These are phyloP conservation scores for Fusarium cyanostomum DNA, from an alignment of 2,329 filamentous ascomycete genomes.

Conservation along the genomic window DNA sequence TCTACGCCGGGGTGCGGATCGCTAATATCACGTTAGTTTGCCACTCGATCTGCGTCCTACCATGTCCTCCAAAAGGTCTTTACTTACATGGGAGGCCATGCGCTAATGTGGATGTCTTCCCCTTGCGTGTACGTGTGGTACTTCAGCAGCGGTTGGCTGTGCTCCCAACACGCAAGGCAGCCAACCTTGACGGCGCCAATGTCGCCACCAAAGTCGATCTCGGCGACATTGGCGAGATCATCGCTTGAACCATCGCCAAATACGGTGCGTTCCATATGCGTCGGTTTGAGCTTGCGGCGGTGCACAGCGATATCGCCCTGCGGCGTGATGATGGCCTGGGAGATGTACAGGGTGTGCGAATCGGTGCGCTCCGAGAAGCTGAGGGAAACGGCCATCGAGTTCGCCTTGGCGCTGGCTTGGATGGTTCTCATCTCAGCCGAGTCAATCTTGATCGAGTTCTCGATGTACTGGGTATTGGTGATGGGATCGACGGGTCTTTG, in stretches of 20 bases:
- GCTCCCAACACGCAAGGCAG: slow-evolving; percentile 54
- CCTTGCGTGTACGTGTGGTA: slow-evolving; percentile 7
- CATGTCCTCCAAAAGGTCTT: too few relatives aligned
- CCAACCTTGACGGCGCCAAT: slow-evolving; percentile 44
- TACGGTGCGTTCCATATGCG: slow-evolving; percentile 60
- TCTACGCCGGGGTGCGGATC: too few relatives aligned
- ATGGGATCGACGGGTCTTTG: too few relatives aligned
- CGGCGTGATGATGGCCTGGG: slow-evolving; percentile 55
- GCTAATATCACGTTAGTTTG: too few relatives aligned
- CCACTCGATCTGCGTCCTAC: too few relatives aligned
- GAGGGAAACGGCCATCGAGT: slow-evolving; percentile 52
- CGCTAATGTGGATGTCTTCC: neutral
- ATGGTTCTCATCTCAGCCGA: too few relatives aligned
- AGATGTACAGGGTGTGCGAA: slow-evolving; percentile 52
- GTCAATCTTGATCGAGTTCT: neutral
- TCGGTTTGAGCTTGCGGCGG: slow-evolving; percentile 59
- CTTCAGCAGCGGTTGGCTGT: slow-evolving; percentile 2
- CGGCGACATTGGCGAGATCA: slow-evolving; percentile 50
- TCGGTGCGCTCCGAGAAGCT: slow-evolving; percentile 54
- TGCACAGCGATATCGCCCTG: slow-evolving; percentile 51
- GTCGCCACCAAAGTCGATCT: slow-evolving; percentile 25
- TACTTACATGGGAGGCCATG: neutral
- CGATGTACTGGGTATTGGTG: neutral
- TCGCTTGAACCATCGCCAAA: slow-evolving; percentile 56
- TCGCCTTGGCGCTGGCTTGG: slow-evolving; percentile 43